Evolutionary conservation across 1,284 basidiomycete species (phyloP), one percentile per base, ranked within the genome.

Genomic region (Abortiporus biennis): DNA sequence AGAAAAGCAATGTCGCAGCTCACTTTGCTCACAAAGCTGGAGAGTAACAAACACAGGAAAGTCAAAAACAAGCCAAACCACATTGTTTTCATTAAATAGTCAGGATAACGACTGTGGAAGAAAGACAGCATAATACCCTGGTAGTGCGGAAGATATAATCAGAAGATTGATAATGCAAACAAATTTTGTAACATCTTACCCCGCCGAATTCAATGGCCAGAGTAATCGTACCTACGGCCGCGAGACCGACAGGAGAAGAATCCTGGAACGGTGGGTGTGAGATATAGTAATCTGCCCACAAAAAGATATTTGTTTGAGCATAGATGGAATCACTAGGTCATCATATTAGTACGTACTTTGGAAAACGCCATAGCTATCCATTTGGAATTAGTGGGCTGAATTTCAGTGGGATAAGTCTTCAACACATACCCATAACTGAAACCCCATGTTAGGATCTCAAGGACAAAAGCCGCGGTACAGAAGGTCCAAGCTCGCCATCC

Each of bases 21-120:
- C 32, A 54, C 52, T 34, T 54, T 36, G 5, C 45, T 55, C 4
- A 48, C 54, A 36, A 59, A 57, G 42, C 58, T 58, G 1, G 56
- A 55, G 3, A 54, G 35, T 11, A 56, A 36, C 36, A 56, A 50
- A 12, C 50, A 54, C 1, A 46, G 13, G 36, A 51, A 53, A 37
- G 51, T 52, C 1, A 54, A 38, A 11, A 43, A 42, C 20, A 58
- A 43, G 2, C 46, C 50, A 11, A 44, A 46, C 50, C 52, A 52
- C 47, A 57, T 54, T 13, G 52, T 50, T 9, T 43, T 36, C 19
- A 38, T 45, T 24, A 55, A 48, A 13, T 51, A 46, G 24, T 56
- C 54, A 1, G 53, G 58, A 22, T 52, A 57, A 5, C 49, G 51
- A 22, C 50, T 46, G 36, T 54, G 54, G 29, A 56, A 43, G 8